phyloP scores from a whole-genome alignment of 73 alveolate species.

The Paramecium octaurelia region DNA sequence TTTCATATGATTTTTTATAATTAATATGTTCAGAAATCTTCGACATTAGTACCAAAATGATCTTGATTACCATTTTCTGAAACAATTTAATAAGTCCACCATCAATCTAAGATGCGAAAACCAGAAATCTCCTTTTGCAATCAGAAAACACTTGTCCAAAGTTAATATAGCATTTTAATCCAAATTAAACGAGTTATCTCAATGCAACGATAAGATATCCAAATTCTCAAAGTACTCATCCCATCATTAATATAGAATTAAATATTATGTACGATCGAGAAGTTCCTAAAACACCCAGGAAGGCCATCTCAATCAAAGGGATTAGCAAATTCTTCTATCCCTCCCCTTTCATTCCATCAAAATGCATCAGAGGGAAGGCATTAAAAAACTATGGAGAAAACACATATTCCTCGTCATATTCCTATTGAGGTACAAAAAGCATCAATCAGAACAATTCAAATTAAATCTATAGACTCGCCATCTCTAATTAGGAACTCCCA shows the following conservation, averaged over 20 bases:
- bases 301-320: not conserved
- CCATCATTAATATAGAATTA: not conserved
- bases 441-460: not conserved
- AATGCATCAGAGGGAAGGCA: not conserved
- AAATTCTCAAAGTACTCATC: not conserved
- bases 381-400: not conserved
- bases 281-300: not conserved
- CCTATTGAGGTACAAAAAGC: not conserved
- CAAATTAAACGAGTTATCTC: not conserved
- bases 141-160: not conserved
- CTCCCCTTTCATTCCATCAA: not conserved
- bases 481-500: not conserved
- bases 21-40: constrained; percentile 11
- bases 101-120: not conserved
- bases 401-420: not conserved
- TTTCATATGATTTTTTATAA: not conserved
- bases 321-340: not conserved
- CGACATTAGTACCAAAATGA: not conserved
- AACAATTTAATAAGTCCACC: not conserved
- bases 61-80: not conserved
- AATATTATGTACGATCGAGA: not conserved
- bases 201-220: not conserved
- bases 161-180: not conserved
- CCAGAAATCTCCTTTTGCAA: not conserved
- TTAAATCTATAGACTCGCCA: not conserved